Evolutionary conservation across 2,329 filamentous ascomycete genomes (phyloP), one percentile per base, ranked within the genome.

Genomic region (Cladosporium sp.): DNA sequence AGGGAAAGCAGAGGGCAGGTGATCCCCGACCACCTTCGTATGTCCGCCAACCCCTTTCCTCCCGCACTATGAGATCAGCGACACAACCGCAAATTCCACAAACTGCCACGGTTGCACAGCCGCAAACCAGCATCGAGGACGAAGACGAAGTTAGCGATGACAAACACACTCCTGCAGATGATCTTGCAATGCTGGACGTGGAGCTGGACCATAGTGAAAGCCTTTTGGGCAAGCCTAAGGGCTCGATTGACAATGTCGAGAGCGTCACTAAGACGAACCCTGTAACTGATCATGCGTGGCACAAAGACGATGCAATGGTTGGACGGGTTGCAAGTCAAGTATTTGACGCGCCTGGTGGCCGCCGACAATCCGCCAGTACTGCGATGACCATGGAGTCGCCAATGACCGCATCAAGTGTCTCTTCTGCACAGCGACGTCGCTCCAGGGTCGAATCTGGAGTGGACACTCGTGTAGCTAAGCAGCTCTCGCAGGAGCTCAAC

Each of bases 401-500:
- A 33, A 55, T 63, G 14, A 56, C 33, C 12, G 35, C 61, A 18
- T 53, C 35, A 2, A 55, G 52, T 21, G 44, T 18, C n/a, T 49
- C 61, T 44, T 63, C 61, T 11, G 35, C 11, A 3, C 61, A 29
- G 2, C 61, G 61, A 21, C 61, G 60, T 16, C 60, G 49, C 8
- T 63, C 61, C 10, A 46, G 61, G 29, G 50, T 63, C 7, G 61
- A 63, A n/a, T 40, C 31, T 31, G 61, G 61, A 14, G 50, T 63
- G 2, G 61, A 63, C 18, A 63, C 61, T 23, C 61, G 61, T 28
- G 61, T 29, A 18, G 61, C 61, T 23, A 49, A 28, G 21, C 61
- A 63, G 29, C 49, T 63, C 12, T 63, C 61, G 8, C 61, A 63
- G 29, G 61, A 63, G 28, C 29, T 63, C 5, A 53, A 63, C 26